Evolutionary conservation across 495 filamentous ascomycete species (phyloP).

Genomic region (Penicillium canescens): DNA sequence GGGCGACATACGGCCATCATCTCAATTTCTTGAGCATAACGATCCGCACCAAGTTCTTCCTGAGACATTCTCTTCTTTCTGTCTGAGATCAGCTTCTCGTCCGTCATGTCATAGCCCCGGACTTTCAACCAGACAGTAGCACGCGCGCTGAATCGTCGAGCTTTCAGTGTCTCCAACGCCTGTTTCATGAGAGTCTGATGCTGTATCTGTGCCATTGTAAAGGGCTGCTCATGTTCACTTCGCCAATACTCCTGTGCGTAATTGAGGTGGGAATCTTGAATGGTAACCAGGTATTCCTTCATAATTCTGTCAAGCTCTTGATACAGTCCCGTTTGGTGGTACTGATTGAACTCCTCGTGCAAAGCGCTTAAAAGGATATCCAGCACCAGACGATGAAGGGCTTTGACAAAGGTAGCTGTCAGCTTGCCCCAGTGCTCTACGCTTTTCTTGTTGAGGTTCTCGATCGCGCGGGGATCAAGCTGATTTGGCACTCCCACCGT

Average conservation of each 20-base stretch:
- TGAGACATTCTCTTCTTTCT: conserved; percentile 22
- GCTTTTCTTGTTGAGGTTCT: conserved; percentile 36
- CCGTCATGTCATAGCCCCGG: conserved; percentile 4
- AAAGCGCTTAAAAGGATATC: conserved; percentile 29
- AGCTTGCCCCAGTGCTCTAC: conserved; percentile 40
- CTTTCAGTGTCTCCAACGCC: not conserved
- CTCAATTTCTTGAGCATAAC: conserved; percentile 43
- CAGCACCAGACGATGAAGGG: conserved; percentile 27
- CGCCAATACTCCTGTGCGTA: conserved; percentile 23
- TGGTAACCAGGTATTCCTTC: conserved; percentile 24
- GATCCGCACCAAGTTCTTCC: conserved; percentile 41
- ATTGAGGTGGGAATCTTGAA: conserved; percentile 21
- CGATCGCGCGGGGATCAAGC: conserved; percentile 42
- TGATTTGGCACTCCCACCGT: conserved; percentile 14
- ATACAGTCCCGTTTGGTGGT: conserved; percentile 37
- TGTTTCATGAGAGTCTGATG: conserved; percentile 19
- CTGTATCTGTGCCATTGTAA: conserved; percentile 32
- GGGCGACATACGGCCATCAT: conserved; percentile 49
- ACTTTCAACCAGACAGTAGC: conserved; percentile 12
- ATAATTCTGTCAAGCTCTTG: conserved; percentile 30
- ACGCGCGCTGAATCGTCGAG: conserved; percentile 15
- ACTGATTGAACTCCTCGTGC: conserved; percentile 31
- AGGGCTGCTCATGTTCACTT: conserved; percentile 33
- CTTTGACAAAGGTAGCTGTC: conserved; percentile 26
- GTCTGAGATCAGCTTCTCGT: conserved; percentile 8